These are phyloP conservation scores for Cercospora sojina DNA, from an alignment of 2,329 filamentous ascomycete species.

Conservation along the genomic window DNA sequence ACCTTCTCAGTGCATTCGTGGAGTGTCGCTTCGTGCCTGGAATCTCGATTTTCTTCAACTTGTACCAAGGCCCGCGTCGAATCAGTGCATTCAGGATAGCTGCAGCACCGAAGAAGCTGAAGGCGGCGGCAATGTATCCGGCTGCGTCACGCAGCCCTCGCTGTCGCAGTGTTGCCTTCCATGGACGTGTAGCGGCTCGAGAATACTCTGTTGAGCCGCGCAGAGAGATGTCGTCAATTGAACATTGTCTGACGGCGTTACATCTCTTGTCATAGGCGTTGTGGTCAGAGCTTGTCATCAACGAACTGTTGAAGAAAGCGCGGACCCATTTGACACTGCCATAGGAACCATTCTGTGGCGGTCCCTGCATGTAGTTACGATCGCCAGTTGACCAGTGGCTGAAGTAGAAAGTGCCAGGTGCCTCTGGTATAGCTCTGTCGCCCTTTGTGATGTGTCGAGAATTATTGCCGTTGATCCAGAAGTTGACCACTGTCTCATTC, in stretches of 20 bases:
- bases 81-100: conserved; percentile 33
- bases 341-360: conserved; percentile 41
- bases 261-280: conserved; percentile 20
- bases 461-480: conserved; percentile 41
- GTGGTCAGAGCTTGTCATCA: conserved; percentile 36
- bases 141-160: conserved; percentile 26
- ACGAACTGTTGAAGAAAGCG: conserved; percentile 53
- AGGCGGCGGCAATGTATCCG: conserved; percentile 32
- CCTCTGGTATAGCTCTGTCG: conserved; percentile 41
- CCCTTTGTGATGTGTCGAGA: conserved; percentile 33
- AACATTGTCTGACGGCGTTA: conserved; percentile 26
- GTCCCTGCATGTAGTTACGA: conserved; percentile 47
- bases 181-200: conserved; percentile 22
- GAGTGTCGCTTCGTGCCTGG: conserved; percentile 23
- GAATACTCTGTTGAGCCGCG: conserved; percentile 29
- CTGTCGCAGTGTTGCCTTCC: conserved; percentile 19
- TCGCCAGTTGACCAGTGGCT: conserved; percentile 53
- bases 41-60: conserved; percentile 25
- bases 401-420: conserved; percentile 46
- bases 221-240: conserved; percentile 32
- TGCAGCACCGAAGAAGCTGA: conserved; percentile 31
- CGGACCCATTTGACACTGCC: conserved; percentile 50
- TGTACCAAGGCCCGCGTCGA: conserved; percentile 31
- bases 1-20: conserved; percentile 20
- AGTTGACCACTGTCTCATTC: conserved; percentile 46